Base-by-base conservation (phyloP, 257 asterid species). In the Primulina eburnea region DNA sequence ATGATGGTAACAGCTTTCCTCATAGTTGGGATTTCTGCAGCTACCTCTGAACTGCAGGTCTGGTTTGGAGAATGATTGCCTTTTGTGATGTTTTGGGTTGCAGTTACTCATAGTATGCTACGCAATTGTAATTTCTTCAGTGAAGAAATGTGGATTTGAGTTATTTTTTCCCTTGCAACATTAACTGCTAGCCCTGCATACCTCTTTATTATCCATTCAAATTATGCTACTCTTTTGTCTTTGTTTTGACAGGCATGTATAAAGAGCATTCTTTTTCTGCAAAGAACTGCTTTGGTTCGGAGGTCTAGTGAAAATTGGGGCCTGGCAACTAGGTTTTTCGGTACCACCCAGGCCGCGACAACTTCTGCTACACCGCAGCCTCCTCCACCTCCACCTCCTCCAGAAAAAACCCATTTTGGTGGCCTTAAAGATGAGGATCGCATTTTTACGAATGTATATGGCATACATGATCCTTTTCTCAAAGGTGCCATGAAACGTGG, bases 401-500 rank as follows among this genome's bases (percentile, higher is more conserved):
- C 99, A 0, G 97, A 94, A 80, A 91, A 83, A 80, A 88, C 97
- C 72, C 97, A 89, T 74, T 94, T 94, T 65, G 99, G 97, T 33
- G 97, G 95, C 81, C 88, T 94, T 62, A 94, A 88, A 77, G 99
- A 94, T 65, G 97, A 94, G 89, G 97, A 94, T 77, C 97, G 97
- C 69, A 91, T 94, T 76, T 94, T 94, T 80, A 91, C 99, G 4
- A 94, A 94, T 35, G 74, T 94, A 55, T 94, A 94, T 57, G 99
- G 97, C 58, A 72, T 94, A 65, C 90, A 94, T 40, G 99, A 94
- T 62, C 97, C 97, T 18, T 94, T 89, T 73, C 93, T 94, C 37
- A 94, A 94, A 77, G 97, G 97, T 28, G 99, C 97, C 74, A 82
- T 91, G 96, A 91, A 91, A 78, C 91, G 97, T 37, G 99, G 99